Percentiles rank a stretch among this genome's conserved stretches.
phyloP scores from a whole-genome alignment of 2,329 filamentous ascomycete species.

The Trichoderma guizhouense region DNA sequence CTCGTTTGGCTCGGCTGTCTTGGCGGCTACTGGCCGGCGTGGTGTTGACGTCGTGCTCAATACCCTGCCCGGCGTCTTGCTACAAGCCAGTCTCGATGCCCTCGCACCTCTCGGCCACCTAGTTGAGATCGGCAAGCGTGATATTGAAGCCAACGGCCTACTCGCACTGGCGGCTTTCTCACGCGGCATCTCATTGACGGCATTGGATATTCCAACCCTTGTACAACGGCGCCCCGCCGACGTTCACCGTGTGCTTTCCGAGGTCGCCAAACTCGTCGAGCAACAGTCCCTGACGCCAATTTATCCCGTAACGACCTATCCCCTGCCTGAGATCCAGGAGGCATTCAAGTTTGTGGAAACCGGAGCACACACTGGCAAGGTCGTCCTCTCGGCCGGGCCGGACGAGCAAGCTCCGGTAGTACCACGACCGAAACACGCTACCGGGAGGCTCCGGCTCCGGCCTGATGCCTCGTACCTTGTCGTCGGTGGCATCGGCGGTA shows the following conservation, averaged over 20 bases:
- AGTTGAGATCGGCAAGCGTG: neutral
- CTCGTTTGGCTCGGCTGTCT: neutral
- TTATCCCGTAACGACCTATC: neutral
- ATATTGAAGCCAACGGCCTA: neutral
- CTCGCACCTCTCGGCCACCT: neutral
- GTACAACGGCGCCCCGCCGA: neutral
- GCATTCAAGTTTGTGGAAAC: constrained; percentile 23
- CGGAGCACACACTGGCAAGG: constrained; percentile 24
- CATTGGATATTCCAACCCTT: neutral
- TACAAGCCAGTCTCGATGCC: neutral
- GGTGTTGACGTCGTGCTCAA: neutral
- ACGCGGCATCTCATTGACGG: neutral
- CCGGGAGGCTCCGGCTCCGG: neutral
- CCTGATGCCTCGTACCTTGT: neutral
- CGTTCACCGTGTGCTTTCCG: neutral
- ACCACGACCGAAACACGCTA: neutral
- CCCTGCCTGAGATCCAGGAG: neutral
- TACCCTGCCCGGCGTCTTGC: neutral
- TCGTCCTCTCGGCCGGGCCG: constrained; percentile 18
- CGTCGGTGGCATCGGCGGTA: neutral
- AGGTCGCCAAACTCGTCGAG: neutral
- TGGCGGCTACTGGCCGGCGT: neutral
- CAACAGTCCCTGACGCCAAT: neutral
- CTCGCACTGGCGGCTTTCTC: neutral
- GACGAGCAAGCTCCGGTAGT: constrained; percentile 3